Base-by-base conservation (phyloP, 2,329 filamentous ascomycete species). In the Xylaria sp. region DNA sequence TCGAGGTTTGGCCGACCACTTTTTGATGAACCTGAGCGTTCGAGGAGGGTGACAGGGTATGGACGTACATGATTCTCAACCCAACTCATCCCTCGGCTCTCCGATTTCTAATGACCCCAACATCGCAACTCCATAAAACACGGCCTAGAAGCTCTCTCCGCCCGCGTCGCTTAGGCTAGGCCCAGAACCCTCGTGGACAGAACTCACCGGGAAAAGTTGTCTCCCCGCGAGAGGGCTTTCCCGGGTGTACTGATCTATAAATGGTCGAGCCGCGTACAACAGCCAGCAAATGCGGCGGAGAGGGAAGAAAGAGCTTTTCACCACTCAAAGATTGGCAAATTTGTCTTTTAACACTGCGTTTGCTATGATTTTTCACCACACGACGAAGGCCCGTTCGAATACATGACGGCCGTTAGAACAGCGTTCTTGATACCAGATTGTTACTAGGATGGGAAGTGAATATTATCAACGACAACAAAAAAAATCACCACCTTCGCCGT, bases 1-100 rank as follows among this genome's bases (percentile, higher is more conserved):
- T 60, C 72, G 77, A 82, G 79, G 80, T 82, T 67, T 83, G 80
- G 80, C 78, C 77, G 77, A 79, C 76, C 77, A 74, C 51, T 58
- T 61, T 77, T 75, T 78, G 78, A 79, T 78, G 77, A 77, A 66
- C 65, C 65, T 75, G 71, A 62, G 51, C 63, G 57, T 58, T 60
- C 40, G 54, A 68, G 70, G 65, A 72, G 66, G 76, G 76, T 67
- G 71, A 76, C 46, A 76, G 76, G 78, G 75, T 77, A 78, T 78
- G 78, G 72, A 74, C 73, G 74, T 50, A 67, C 57, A 64, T 56
- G 59, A 60, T 55, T 71, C 57, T 67, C 66, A 59, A 45, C 25
- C 43, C 53, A 37, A 28, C 52, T 28, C 59, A 57, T 55, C 51
- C 57, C 59, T 61, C 64, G 61, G 63, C 72, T 71, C 67, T 69